These are phyloP conservation scores for Ceratopteris richardii DNA, from an alignment of 75 land plant species.

Conservation along the genomic window DNA sequence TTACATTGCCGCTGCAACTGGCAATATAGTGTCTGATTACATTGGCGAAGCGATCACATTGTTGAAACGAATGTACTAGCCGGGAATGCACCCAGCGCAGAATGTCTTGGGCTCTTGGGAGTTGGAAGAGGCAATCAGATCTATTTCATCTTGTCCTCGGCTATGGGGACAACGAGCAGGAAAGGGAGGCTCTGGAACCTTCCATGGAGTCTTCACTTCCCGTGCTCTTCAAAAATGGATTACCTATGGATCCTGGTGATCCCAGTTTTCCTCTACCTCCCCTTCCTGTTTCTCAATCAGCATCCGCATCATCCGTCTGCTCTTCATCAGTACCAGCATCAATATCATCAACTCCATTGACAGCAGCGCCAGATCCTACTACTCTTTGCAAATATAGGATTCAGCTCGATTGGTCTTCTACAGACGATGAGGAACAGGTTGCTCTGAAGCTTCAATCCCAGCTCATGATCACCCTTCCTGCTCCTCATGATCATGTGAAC, in stretches of 20 bases:
- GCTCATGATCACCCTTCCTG: constrained; percentile 85
- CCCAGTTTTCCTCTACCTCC: constrained; percentile 3
- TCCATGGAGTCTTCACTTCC: constrained; percentile 13
- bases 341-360: neutral
- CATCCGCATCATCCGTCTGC: no score
- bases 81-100: neutral
- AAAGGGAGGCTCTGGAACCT: neutral
- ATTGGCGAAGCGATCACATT: neutral
- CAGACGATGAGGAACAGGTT: constrained; percentile 93
- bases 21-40: neutral
- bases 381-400: constrained; percentile 39
- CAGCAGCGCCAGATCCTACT: constrained; percentile 14
- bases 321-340: no score
- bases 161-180: constrained; percentile 48
- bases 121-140: constrained; percentile 89
- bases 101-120: constrained; percentile 59
- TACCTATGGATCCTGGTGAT: constrained; percentile 11
- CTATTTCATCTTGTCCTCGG: constrained; percentile 61
- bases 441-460: constrained; percentile 91
- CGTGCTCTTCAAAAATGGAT: constrained; percentile 9
- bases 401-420: constrained; percentile 81
- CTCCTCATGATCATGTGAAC: constrained; percentile 65
- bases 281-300: no score
- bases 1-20: no score
- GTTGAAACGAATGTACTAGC: neutral